Evolutionary conservation across 2,329 filamentous ascomycete genomes (phyloP).

Genomic region (Colletotrichum sp.): DNA sequence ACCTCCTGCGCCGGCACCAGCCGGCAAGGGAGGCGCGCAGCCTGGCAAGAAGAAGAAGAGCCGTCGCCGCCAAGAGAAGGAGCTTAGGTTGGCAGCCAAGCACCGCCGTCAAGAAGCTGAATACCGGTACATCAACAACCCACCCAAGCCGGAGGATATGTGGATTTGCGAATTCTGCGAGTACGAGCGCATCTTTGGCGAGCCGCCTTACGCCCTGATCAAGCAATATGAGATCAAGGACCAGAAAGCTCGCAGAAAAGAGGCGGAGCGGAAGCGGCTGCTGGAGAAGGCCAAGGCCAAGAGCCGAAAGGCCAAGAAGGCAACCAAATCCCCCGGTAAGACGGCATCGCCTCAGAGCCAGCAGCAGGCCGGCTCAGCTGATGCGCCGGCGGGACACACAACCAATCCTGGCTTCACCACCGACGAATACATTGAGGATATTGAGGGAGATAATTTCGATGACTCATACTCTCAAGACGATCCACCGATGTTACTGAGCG

Average conservation of each 20-base stretch:
- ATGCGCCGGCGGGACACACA: constrained; percentile 35
- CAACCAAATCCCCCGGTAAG: constrained; percentile 68
- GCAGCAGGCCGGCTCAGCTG: constrained; percentile 25
- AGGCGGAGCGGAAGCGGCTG: constrained; percentile 84
- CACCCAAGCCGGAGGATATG: constrained; percentile 72
- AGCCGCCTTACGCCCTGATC: constrained; percentile 82
- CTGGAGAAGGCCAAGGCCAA: constrained; percentile 96
- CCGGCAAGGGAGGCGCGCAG: constrained; percentile 41
- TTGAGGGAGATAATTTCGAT: neutral
- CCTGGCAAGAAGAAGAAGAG: constrained; percentile 62
- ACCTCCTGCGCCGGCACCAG: constrained; percentile 16
- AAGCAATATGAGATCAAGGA: constrained; percentile 95
- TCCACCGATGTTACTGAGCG: constrained; percentile 5
- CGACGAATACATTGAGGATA: constrained; percentile 29
- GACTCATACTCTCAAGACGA: constrained; percentile 18
- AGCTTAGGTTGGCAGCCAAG: constrained; percentile 76
- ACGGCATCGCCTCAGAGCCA: constrained; percentile 22
- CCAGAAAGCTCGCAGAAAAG: constrained; percentile 78
- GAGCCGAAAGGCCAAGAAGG: constrained; percentile 87
- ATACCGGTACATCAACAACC: constrained; percentile 77
- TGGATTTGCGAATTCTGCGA: constrained; percentile 99
- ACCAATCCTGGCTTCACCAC: constrained; percentile 42
- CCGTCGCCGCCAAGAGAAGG: constrained; percentile 69
- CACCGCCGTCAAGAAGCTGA: constrained; percentile 80
- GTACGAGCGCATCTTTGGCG: constrained; percentile 95